Evolutionary conservation across 2,329 filamentous ascomycete species (phyloP), one percentile per base, ranked within the genome.

Genomic region (Hypoxylon sp.): DNA sequence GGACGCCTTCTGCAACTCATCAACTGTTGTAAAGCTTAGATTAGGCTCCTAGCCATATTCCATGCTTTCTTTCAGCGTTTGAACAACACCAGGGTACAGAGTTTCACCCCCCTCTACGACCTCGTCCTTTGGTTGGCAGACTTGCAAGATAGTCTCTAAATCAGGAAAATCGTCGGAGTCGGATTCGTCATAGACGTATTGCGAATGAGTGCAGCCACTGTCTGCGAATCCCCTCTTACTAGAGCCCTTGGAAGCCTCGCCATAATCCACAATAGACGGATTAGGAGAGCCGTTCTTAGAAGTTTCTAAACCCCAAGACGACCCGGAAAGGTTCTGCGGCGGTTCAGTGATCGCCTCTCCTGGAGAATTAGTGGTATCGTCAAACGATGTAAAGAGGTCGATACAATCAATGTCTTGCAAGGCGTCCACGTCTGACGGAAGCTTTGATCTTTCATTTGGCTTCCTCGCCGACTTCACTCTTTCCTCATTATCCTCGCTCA

Each of bases 21-120:
- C 62, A 9, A 69, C 59, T 4, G 67, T 72, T 42, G 69, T 71
- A 48, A 72, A 72, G 62, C 70, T 72, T 7, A 71, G 68, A 62
- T 70, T 67, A 23, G 69, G 56, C 33, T 69, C 61, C 62, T 60
- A 65, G 51, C 69, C 69, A 58, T 67, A 63, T 58, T 68, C 65
- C 17, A 69, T 65, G 47, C 70, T 71, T 58, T 72, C 68, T 45
- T 65, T 67, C 29, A 70, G 43, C 3, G 64, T 65, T 4, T 69
- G 40, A 15, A 69, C 57, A 38, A 67, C 55, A 27, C 70, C 69
- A 21, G 69, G 68, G 41, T 67, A 69, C 13, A 72, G 42, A 8
- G 70, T 72, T 52, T 70, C 64, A 24, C 72, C 66, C 9, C 24
- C 56, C 1, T 45, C 24, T 20, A 8, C 38, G 3, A 50, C 38